Base-by-base conservation (phyloP, 2,329 filamentous ascomycete genomes). In the Arthrobotrys sphaeroides region DNA sequence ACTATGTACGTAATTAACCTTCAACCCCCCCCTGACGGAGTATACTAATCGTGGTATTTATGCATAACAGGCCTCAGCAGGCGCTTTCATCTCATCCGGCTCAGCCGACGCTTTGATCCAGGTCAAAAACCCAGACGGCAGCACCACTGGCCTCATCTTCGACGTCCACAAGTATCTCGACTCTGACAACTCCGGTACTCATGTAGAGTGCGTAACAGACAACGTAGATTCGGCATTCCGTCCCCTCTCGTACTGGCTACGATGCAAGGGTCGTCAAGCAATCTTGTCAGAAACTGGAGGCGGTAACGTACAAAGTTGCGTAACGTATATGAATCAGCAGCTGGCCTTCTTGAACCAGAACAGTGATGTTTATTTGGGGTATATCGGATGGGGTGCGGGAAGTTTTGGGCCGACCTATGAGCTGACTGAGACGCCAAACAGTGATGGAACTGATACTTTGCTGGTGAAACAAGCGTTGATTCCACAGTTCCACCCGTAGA, bases 81-180 rank as follows among this genome's bases (percentile, higher is more conserved):
- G 82, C 38, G 83, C 83, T 1, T 84, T 88, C 61, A 82, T 87
- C 20, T 83, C 83, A 1, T 84, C 82, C 33, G 86, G 86, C 3
- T 86, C 85, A 12, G 87, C 84, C 0, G 85, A 84, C 0, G 85
- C 85, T 1, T 82, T 90, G 6, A 79, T 84, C 16, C 83, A 81
- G 3, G 84, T 90, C 33, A 87, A 82, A 55, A 90, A 90, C 79
- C 87, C 85, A 0, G 88, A 90, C 77, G 87, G 87, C 2, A 83
- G 82, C 18, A 87, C 83, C 0, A 84, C 85, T 61, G 85, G 85
- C 59, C 81, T 90, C n/a, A 82, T 88, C 9, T 83, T 89, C 26
- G 88, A 89, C 77, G 82, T 89, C 10, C 88, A 89, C 82, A 86
- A 88, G 80, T 89, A 89, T 79, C 84, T 89, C 3, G 87, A 89